These are phyloP conservation scores for Tephrocybe rancida DNA, from an alignment of 768 basidiomycete genomes.

Conservation along the genomic window DNA sequence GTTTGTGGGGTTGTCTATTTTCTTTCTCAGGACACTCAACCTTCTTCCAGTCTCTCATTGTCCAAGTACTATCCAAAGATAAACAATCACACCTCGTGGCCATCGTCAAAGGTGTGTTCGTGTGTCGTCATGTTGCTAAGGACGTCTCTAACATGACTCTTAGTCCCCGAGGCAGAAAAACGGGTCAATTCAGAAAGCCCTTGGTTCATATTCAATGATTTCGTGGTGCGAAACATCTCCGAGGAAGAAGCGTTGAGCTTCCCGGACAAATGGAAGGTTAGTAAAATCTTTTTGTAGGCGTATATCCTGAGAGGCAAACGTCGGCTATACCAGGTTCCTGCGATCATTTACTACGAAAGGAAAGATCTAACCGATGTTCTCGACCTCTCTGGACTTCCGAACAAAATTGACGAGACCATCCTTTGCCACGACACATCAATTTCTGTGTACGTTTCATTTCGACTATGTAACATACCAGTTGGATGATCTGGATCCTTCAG, in stretches of 20 bases:
- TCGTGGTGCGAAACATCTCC: slow-evolving; percentile 81
- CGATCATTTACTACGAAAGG: slow-evolving; percentile 89
- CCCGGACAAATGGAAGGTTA: slow-evolving; percentile 89
- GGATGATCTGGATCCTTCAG: slow-evolving; percentile 36
- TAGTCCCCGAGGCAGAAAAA: slow-evolving; percentile 68
- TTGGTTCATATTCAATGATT: slow-evolving; percentile 98
- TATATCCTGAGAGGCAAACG: slow-evolving; percentile 8
- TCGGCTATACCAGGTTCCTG: slow-evolving; percentile 61
- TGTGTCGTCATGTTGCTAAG: neutral
- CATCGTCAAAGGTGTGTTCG: slow-evolving; percentile 71
- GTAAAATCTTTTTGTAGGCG: slow-evolving; percentile 16
- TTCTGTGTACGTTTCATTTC: slow-evolving; percentile 57
- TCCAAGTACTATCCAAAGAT: slow-evolving; percentile 75
- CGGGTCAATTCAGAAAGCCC: slow-evolving; percentile 44
- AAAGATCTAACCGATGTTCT: slow-evolving; percentile 58
- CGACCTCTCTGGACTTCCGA: slow-evolving; percentile 67
- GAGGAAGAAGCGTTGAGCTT: slow-evolving; percentile 90
- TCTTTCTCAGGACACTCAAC: neutral
- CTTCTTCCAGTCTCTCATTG: slow-evolving; percentile 69
- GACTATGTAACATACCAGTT: neutral
- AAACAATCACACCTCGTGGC: slow-evolving; percentile 85
- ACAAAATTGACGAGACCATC: slow-evolving; percentile 70
- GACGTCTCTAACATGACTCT: neutral
- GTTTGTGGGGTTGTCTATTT: slow-evolving; percentile 36
- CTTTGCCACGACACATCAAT: slow-evolving; percentile 88